phyloP scores from a whole-genome alignment of 768 basidiomycete genomes.

The Gymnopilus dilepis region DNA sequence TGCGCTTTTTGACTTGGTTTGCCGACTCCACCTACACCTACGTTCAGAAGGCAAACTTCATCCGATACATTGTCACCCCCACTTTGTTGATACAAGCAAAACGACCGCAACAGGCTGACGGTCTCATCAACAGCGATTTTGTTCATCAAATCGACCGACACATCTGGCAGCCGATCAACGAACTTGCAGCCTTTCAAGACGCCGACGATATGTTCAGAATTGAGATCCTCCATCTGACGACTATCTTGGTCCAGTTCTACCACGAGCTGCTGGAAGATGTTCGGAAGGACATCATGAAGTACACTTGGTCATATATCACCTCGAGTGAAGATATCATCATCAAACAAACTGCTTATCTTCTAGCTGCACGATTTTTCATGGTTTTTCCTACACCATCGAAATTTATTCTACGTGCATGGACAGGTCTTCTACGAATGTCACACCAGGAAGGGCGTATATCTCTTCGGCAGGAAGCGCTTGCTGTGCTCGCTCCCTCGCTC shows the following conservation, averaged over 20 bases:
- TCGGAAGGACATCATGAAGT: constrained; percentile 92
- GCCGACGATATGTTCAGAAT: constrained; percentile 88
- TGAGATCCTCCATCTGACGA: constrained; percentile 89
- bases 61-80: constrained; percentile 88
- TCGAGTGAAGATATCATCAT: constrained; percentile 84
- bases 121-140: constrained; percentile 74
- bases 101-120: constrained; percentile 53
- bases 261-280: constrained; percentile 78
- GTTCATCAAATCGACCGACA: constrained; percentile 70
- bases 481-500: constrained; percentile 84
- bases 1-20: constrained; percentile 89
- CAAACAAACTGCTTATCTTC: constrained; percentile 89
- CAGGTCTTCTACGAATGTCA: constrained; percentile 81
- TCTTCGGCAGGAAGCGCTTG: constrained; percentile 83
- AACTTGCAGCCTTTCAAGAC: constrained; percentile 52
- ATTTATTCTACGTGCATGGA: constrained; percentile 91
- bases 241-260: constrained; percentile 85
- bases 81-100: constrained; percentile 80
- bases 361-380: constrained; percentile 91
- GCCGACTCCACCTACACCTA: constrained; percentile 64
- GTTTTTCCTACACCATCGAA: constrained; percentile 89
- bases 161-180: constrained; percentile 83
- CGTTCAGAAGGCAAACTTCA: constrained; percentile 78
- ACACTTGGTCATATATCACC: constrained; percentile 88
- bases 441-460: constrained; percentile 73